Evolutionary conservation across 306 rosid species (phyloP).

Genomic region (Vachellia pachyceras): DNA sequence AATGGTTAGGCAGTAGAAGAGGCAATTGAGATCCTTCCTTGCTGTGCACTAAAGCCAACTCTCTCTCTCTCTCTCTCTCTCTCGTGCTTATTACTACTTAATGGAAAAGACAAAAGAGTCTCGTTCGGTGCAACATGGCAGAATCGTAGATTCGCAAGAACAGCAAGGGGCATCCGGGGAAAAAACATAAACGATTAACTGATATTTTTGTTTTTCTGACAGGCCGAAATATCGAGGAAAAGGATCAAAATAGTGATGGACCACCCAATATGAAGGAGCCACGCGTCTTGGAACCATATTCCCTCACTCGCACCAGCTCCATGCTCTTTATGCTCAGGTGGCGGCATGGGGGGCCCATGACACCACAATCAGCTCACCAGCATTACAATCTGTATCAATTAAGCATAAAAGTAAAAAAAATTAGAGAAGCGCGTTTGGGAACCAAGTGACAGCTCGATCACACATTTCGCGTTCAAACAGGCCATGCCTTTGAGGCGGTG

Average conservation of each 20-base stretch:
- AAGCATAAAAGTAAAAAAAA: background rate
- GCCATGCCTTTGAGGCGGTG: slow-evolving; percentile 13
- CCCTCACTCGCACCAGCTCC: background rate
- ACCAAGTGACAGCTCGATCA: slow-evolving; percentile 37
- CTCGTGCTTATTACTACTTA: background rate
- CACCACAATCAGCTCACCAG: background rate
- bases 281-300: slow-evolving; percentile 12
- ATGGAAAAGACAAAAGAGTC: background rate
- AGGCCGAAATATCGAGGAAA: background rate
- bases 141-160: background rate
- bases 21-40: background rate
- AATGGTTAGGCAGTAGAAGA: background rate
- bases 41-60: background rate
- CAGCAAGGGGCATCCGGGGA: background rate
- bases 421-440: slow-evolving; percentile 2
- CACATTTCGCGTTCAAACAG: slow-evolving; percentile 35
- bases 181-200: background rate
- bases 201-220: background rate
- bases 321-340: background rate
- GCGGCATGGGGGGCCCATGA: slow-evolving; percentile 26
- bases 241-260: background rate
- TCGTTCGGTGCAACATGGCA: background rate
- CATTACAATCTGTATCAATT: background rate
- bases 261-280: background rate
- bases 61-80: background rate